Evolutionary conservation across 2,329 filamentous ascomycete genomes (phyloP), one percentile per base, ranked within the genome.

Genomic region (Paramyrothecium sp.): DNA sequence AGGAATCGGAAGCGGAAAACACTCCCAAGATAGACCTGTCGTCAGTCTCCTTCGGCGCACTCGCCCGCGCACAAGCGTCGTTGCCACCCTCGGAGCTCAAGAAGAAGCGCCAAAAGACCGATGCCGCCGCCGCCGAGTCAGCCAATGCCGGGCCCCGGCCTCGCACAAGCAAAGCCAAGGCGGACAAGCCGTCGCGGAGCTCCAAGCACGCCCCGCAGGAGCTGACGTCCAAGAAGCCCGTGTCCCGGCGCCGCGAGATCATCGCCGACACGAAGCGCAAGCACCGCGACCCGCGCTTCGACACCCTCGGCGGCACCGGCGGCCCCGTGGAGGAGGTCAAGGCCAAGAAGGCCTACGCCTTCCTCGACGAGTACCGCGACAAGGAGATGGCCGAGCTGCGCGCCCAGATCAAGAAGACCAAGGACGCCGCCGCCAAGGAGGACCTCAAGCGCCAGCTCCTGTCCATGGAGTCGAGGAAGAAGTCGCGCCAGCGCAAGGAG

Each of bases 171-270:
- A 80, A 56, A 54, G 58, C 60, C 56, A 67, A 73, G 61, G 60
- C 65, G 53, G 57, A 67, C 20, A 63, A 63, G 23, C 59, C 61
- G 59, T 75, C 74, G 72, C 73, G 78, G 44, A 65, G 86, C 13
- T 93, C 86, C 71, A 99, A 99, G 75, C 92, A 98, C 75, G 95
- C 95, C 0, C 95, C 95, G 0, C 86, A 87, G 48, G 88, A 95
- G 58, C 85, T 92, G 69, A 88, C 92, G 2, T 92, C 89, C 71
- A 96, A 94, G 75, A 85, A 86, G 52, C 89, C 90, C 53, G 95
- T 99, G 22, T 88, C 89, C 2, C 89, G 95, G 56, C 88, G 85
- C 67, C 90, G 94, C 54, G 87, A 88, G 56, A 88, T 95, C 19
- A 78, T 96, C 3, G 74, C 76, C 2, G 73, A 79, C 34, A 71